A percentile compares a stretch with the other conserved stretches of the same genome.
Evolutionary conservation across 768 basidiomycete genomes (phyloP).

Genomic region (Pulveroboletus sp.): DNA sequence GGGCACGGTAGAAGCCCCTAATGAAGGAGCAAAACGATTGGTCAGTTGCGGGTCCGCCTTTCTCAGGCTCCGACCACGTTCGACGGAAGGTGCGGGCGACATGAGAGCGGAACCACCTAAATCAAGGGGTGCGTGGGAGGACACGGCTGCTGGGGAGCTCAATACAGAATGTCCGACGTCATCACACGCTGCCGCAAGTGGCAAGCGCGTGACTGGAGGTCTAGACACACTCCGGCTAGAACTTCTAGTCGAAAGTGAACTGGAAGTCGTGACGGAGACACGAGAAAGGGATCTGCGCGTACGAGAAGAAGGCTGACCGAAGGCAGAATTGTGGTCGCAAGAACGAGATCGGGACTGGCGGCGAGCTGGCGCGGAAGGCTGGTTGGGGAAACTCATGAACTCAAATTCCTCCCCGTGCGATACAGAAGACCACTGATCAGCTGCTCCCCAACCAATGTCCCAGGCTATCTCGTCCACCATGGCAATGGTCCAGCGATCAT

Average conservation of each 20-base stretch:
- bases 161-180: conserved; percentile 22
- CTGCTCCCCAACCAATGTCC: conserved; percentile 71
- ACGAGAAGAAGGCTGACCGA: conserved; percentile 24
- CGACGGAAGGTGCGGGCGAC: conserved; percentile 21
- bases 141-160: conserved; percentile 12
- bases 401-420: conserved; percentile 29
- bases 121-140: conserved; percentile 25
- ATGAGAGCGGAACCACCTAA: conserved; percentile 22
- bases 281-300: conserved; percentile 49
- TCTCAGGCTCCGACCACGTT: conserved; percentile 28
- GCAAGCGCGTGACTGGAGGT: conserved; percentile 26
- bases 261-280: conserved; percentile 41
- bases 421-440: conserved; percentile 25
- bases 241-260: conserved; percentile 38
- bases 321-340: conserved; percentile 11
- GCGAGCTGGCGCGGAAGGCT: conserved; percentile 13
- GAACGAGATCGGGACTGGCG: conserved; percentile 31
- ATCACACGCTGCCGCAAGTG: conserved; percentile 25
- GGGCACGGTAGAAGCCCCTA: conserved; percentile 21
- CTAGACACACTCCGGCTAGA: conserved; percentile 42
- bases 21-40: conserved; percentile 21
- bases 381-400: conserved; percentile 18
- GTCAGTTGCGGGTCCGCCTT: conserved; percentile 12
- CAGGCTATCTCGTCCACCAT: conserved; percentile 80
- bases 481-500: conserved; percentile 73